phyloP scores from a whole-genome alignment of 2,329 filamentous ascomycete genomes.

The Teratosphaeria pseudoeucalypti region DNA sequence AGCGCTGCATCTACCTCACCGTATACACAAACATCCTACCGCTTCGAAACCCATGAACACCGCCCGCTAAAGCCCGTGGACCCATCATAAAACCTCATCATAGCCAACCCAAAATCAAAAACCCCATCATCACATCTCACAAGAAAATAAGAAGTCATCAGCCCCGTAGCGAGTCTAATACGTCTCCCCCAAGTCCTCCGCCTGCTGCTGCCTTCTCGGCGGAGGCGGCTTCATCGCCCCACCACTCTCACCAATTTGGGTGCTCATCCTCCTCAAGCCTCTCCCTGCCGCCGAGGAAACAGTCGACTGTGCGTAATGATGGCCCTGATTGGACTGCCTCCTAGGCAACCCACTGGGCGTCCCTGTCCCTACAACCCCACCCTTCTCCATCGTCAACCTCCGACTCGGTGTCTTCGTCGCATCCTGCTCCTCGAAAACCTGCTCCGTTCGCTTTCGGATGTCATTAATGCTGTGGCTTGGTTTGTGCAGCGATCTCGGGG shows the following conservation, averaged over 20 bases:
- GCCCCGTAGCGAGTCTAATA: constrained; percentile 10
- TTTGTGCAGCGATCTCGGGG: background rate
- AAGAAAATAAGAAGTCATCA: background rate
- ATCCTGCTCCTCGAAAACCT: constrained; percentile 9
- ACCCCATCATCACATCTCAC: background rate
- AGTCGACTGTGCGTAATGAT: background rate
- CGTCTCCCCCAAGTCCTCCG: constrained; percentile 26
- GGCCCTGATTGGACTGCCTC: constrained; percentile 3
- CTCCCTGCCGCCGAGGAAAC: background rate
- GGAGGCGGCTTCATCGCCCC: constrained; percentile 39
- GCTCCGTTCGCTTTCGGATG: background rate
- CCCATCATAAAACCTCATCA: background rate
- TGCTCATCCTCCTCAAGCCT: constrained; percentile 10
- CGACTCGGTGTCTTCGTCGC: constrained; percentile 7
- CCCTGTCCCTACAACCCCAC: constrained; percentile 6
- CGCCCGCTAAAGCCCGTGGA: background rate
- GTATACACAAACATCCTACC: no score
- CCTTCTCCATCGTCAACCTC: constrained; percentile 12
- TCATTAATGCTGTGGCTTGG: background rate
- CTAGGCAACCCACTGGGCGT: constrained; percentile 7
- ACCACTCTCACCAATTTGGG: constrained; percentile 12
- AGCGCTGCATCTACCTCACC: no score
- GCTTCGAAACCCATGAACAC: background rate
- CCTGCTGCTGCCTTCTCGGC: constrained; percentile 29
- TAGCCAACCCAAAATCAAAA: background rate